phyloP scores from a whole-genome alignment of 1,139 yeast genomes.

The Magnusiomyces fungicola region DNA sequence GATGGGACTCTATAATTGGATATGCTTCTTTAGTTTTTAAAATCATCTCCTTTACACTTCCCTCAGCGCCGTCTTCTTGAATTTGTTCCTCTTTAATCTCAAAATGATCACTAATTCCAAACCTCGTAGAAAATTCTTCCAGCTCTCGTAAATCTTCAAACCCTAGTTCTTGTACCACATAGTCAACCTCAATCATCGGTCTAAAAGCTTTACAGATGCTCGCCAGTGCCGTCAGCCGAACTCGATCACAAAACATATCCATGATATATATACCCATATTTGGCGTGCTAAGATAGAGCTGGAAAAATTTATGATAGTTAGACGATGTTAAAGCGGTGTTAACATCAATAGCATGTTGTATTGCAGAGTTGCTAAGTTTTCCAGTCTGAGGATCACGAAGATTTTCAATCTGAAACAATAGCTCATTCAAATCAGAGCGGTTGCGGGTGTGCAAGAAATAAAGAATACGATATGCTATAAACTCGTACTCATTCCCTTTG shows the following conservation, averaged over 20 bases:
- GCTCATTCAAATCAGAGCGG: slow-evolving; percentile 29
- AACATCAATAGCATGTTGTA: slow-evolving; percentile 41
- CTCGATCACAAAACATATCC: slow-evolving; percentile 45
- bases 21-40: slow-evolving; percentile 42
- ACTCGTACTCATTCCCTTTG: slow-evolving; percentile 46
- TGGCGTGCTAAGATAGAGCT: slow-evolving; percentile 37
- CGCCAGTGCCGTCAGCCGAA: slow-evolving; percentile 53
- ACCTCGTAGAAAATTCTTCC: slow-evolving; percentile 37
- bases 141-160: slow-evolving; percentile 36
- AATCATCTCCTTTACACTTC: slow-evolving; percentile 27
- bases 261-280: slow-evolving; percentile 39
- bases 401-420: slow-evolving; percentile 21
- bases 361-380: slow-evolving; percentile 25
- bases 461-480: slow-evolving; percentile 64
- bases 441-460: slow-evolving; percentile 77
- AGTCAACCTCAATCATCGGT: slow-evolving; percentile 40
- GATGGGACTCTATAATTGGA: slow-evolving; percentile 38
- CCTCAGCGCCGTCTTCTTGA: neutral
- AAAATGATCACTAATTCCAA: slow-evolving; percentile 30
- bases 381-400: slow-evolving; percentile 21
- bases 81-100: slow-evolving; percentile 8
- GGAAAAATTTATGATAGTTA: slow-evolving; percentile 51
- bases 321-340: slow-evolving; percentile 38
- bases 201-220: slow-evolving; percentile 56
- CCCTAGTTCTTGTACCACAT: slow-evolving; percentile 43